phyloP scores from a whole-genome alignment of 2,329 filamentous ascomycete genomes.

The Xylaria sp. region DNA sequence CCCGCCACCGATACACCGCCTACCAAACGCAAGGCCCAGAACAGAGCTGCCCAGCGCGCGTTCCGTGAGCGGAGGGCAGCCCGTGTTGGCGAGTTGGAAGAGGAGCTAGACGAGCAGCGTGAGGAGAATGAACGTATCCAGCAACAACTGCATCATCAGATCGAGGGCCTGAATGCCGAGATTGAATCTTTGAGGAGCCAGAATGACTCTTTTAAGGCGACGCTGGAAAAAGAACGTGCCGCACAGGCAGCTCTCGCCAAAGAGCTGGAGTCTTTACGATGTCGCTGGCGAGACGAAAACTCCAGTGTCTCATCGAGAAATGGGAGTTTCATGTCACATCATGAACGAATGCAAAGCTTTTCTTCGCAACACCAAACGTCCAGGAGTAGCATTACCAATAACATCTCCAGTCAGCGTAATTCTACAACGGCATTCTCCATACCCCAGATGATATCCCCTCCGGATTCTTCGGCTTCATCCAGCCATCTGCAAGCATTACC shows the following conservation, averaged over 20 bases:
- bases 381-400: conserved; percentile 46
- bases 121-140: conserved; percentile 67
- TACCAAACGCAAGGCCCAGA: conserved; percentile 94
- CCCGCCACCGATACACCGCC: conserved; percentile 92
- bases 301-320: conserved; percentile 44
- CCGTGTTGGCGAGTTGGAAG: conserved; percentile 80
- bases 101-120: conserved; percentile 71
- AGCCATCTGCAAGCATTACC: conserved; percentile 48
- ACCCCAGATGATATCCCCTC: conserved; percentile 66
- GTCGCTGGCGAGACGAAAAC: conserved; percentile 43
- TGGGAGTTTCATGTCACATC: conserved; percentile 44
- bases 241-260: conserved; percentile 53
- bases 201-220: conserved; percentile 70
- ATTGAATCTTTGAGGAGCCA: conserved; percentile 72
- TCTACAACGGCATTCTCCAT: conserved; percentile 62
- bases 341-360: conserved; percentile 39
- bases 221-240: conserved; percentile 68
- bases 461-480: conserved; percentile 51
- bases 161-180: conserved; percentile 70
- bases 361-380: conserved; percentile 44
- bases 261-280: conserved; percentile 46
- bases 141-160: conserved; percentile 66
- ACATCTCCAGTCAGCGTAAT: conserved; percentile 44
- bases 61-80: conserved; percentile 90
- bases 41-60: conserved; percentile 87